Conservation (phyloP, 2,329 filamentous ascomycete genomes). For the Xylariaceae sp. region DNA sequence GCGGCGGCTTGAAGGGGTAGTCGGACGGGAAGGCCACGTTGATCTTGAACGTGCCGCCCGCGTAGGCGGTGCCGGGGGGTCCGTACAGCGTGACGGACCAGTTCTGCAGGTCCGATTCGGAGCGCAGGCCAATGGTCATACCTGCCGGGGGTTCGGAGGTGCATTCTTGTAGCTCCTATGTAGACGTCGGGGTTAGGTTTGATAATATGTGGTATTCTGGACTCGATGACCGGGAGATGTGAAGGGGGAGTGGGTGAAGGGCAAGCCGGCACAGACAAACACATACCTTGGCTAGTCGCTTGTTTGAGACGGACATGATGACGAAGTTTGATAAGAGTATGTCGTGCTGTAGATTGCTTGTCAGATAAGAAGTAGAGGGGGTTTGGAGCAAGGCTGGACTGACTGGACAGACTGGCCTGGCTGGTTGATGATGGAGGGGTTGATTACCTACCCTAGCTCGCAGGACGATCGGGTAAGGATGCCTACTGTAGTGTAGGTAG, state of each 20-base stretch:
- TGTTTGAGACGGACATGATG: background rate
- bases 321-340: too few species aligned
- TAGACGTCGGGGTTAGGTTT: slow-evolving; percentile 10
- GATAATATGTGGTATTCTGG: background rate
- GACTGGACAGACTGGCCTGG: background rate
- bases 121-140: slow-evolving; percentile 42
- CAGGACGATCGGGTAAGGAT: too few species aligned
- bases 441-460: background rate
- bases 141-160: slow-evolving; percentile 41
- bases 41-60: slow-evolving; percentile 68
- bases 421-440: slow-evolving; percentile 2
- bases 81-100: slow-evolving; percentile 48
- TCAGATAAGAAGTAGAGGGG: background rate
- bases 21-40: slow-evolving; percentile 66
- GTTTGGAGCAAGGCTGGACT: background rate
- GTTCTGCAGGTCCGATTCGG: slow-evolving; percentile 44
- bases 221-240: background rate
- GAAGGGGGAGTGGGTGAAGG: background rate
- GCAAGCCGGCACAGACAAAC: background rate
- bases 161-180: slow-evolving; percentile 51
- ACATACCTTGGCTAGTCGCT: background rate
- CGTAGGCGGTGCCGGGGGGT: slow-evolving; percentile 42
- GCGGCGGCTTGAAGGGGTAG: slow-evolving; percentile 87
- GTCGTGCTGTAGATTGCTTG: background rate
- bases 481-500: too few species aligned